Evolutionary conservation across 2,329 filamentous ascomycete species (phyloP).

Genomic region (Fusarium sp.): DNA sequence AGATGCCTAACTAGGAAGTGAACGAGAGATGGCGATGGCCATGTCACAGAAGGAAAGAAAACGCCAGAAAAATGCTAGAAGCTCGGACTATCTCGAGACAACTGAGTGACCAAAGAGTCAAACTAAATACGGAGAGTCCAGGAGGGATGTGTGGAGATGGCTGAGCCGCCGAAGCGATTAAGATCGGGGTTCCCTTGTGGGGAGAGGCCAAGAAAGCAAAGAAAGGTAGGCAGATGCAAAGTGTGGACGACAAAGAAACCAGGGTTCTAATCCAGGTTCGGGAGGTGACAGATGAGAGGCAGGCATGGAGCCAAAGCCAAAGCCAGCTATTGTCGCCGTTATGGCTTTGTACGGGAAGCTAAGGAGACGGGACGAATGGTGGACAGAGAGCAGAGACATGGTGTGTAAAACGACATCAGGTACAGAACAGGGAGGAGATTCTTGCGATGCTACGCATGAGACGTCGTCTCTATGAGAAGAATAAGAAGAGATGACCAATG

Average conservation of each 20-base stretch:
- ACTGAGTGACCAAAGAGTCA: conserved; percentile 9
- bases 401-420: conserved; percentile 45
- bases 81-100: conserved; percentile 28
- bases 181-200: conserved; percentile 34
- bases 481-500: neutral
- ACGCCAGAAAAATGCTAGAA: conserved; percentile 4
- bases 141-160: conserved; percentile 33
- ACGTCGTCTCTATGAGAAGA: conserved; percentile 3
- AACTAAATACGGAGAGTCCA: conserved; percentile 1
- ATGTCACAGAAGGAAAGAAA: conserved; percentile 11
- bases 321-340: conserved; percentile 2
- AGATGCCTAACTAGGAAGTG: neutral
- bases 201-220: conserved; percentile 19
- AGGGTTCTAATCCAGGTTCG: conserved; percentile 24
- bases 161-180: conserved; percentile 17
- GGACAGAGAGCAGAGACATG: conserved; percentile 39
- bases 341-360: conserved; percentile 10
- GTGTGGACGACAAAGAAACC: conserved; percentile 34
- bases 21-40: conserved; percentile 9
- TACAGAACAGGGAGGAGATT: conserved; percentile 20
- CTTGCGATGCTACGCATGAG: conserved; percentile 25
- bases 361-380: conserved; percentile 34
- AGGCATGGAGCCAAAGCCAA: neutral
- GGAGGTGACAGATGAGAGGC: conserved; percentile 28
- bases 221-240: conserved; percentile 16